Evolutionary conservation across 176 grass and related monocot genomes (phyloP).

Genomic region (Oryza meridionalis): DNA sequence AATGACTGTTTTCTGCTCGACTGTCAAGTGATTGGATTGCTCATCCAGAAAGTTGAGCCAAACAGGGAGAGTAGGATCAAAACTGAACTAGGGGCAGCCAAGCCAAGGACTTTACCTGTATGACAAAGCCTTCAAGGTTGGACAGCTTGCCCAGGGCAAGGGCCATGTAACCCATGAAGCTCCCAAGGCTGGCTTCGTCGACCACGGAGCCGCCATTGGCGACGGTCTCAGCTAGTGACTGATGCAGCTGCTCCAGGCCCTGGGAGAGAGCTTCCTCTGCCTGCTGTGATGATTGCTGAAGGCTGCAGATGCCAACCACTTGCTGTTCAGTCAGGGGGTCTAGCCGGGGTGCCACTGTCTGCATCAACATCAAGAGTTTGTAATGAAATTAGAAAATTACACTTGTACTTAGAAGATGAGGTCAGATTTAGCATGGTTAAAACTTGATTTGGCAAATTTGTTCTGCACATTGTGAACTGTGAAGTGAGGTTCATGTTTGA

Average conservation of each 20-base stretch:
- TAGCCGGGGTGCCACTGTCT: slow-evolving; percentile 73
- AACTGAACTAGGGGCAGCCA: not conserved
- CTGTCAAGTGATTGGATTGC: not conserved
- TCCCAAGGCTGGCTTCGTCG: slow-evolving; percentile 47
- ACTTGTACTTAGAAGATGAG: not conserved
- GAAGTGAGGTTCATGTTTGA: not conserved
- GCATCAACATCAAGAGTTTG: slow-evolving; percentile 18
- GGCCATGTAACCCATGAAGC: slow-evolving; percentile 84
- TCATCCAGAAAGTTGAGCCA: not conserved
- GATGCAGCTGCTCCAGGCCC: slow-evolving; percentile 82
- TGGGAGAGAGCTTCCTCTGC: slow-evolving; percentile 95
- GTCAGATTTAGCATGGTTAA: not conserved
- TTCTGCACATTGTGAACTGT: not conserved
- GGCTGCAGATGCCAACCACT: slow-evolving; percentile 69
- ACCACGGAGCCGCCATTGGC: slow-evolving; percentile 51
- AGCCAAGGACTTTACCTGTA: slow-evolving; percentile 58
- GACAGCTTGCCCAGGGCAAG: slow-evolving; percentile 76
- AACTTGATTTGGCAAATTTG: not conserved
- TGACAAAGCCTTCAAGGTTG: slow-evolving; percentile 85
- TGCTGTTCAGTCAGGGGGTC: slow-evolving; percentile 92
- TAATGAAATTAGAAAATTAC: slow-evolving; percentile 19
- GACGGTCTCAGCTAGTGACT: slow-evolving; percentile 66
- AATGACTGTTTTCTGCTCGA: not conserved
- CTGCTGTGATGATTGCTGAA: slow-evolving; percentile 85
- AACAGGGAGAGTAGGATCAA: not conserved